Evolutionary conservation across 2,329 filamentous ascomycete genomes (phyloP).

Genomic region (Ceratocystis smalleyi): DNA sequence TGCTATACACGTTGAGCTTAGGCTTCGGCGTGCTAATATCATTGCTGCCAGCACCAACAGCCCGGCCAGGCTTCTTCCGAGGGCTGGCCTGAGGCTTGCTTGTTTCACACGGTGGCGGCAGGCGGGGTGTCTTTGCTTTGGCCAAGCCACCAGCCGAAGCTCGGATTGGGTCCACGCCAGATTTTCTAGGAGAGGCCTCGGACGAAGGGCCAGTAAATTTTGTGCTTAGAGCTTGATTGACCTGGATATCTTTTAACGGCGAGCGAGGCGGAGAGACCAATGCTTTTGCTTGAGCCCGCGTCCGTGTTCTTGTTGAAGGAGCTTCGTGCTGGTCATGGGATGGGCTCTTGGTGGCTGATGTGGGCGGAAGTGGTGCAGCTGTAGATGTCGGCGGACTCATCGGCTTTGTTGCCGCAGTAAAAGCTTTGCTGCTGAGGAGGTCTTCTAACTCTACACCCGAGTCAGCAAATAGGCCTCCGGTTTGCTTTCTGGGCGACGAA

Average conservation of each 20-base stretch:
- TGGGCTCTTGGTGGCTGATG: background rate
- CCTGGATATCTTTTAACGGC: background rate
- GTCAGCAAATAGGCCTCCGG: background rate
- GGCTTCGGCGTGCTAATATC: background rate
- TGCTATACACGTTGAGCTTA: background rate
- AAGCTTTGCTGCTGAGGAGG: background rate
- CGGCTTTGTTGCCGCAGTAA: background rate
- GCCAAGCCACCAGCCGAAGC: background rate
- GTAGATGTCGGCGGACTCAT: slow-evolving; percentile 1
- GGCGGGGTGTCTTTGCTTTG: background rate
- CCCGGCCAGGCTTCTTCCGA: background rate
- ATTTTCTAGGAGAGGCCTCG: background rate
- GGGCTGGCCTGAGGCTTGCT: background rate
- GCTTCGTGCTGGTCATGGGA: background rate
- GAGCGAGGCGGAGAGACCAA: background rate
- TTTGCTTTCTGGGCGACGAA: no score
- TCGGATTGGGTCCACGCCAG: no score
- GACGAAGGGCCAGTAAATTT: background rate
- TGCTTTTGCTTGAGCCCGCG: background rate
- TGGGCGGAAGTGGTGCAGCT: background rate
- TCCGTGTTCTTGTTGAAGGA: background rate
- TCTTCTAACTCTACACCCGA: slow-evolving; percentile 1
- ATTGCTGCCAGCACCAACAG: background rate
- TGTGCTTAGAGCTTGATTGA: background rate
- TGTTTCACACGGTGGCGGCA: background rate